Evolutionary conservation across 352 stramenopile genomes (phyloP).

Genomic region (Phytophthora meadii): DNA sequence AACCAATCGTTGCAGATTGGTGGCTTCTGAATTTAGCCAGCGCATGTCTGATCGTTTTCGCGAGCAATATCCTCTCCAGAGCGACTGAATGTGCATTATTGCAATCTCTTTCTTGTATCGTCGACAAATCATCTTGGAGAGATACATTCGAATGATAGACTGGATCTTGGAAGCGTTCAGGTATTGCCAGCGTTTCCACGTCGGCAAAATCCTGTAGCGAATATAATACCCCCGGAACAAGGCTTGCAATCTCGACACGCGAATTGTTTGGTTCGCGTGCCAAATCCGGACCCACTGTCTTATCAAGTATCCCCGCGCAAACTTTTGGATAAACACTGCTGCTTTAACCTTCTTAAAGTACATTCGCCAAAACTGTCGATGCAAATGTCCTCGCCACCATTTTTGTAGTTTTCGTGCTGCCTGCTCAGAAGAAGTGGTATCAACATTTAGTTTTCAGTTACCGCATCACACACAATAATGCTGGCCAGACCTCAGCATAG

Average conservation of each 20-base stretch:
- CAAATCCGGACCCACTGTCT: slow-evolving; percentile 56
- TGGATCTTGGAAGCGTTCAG: slow-evolving; percentile 73
- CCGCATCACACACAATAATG: neutral
- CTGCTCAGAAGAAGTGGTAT: slow-evolving; percentile 8
- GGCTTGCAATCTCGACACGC: slow-evolving; percentile 65
- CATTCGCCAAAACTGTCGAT: slow-evolving; percentile 50
- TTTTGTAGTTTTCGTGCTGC: slow-evolving; percentile 56
- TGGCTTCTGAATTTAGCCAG: slow-evolving; percentile 55
- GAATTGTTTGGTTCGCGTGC: slow-evolving; percentile 58
- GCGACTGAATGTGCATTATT: slow-evolving; percentile 63
- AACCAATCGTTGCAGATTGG: slow-evolving; percentile 63
- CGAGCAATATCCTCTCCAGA: slow-evolving; percentile 61
- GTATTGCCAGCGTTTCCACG: slow-evolving; percentile 65
- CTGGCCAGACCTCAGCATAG: slow-evolving; percentile 45
- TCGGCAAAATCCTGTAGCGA: slow-evolving; percentile 45
- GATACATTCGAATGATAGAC: slow-evolving; percentile 61
- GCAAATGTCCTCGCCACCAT: slow-evolving; percentile 60
- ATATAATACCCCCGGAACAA: slow-evolving; percentile 64
- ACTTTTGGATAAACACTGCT: slow-evolving; percentile 59
- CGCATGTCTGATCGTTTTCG: slow-evolving; percentile 55
- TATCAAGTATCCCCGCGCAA: slow-evolving; percentile 60
- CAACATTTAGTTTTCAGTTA: neutral
- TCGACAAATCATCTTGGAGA: slow-evolving; percentile 26
- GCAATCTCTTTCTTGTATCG: slow-evolving; percentile 38
- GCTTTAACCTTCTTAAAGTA: slow-evolving; percentile 55